Evolutionary conservation across 331 rosid species (phyloP).

Genomic region (Dryas integrifolia): DNA sequence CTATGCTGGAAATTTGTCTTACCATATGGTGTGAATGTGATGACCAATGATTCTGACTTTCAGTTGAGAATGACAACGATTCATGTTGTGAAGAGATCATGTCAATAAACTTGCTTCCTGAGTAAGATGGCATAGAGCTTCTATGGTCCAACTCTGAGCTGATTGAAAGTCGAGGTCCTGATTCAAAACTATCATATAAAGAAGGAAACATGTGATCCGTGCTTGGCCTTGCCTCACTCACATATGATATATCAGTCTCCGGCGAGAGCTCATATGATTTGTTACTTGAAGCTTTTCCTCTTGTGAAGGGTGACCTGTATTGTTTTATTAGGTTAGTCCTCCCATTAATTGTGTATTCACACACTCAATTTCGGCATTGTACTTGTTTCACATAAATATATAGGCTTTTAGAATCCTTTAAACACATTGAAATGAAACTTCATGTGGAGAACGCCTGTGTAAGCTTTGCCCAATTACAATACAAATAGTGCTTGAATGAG

Average conservation of each 20-base stretch:
- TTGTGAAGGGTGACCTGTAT: conserved; percentile 64
- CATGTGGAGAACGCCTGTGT: neutral
- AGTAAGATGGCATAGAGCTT: conserved; percentile 42
- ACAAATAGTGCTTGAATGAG: conserved; percentile 1
- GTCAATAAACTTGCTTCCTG: conserved; percentile 45
- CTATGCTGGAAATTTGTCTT: conserved; percentile 8
- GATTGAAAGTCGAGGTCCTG: conserved; percentile 40
- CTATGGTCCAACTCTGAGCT: conserved; percentile 44
- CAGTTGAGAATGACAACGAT: conserved; percentile 36
- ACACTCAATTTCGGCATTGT: neutral
- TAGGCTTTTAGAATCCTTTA: neutral
- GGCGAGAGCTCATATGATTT: conserved; percentile 38
- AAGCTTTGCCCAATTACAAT: neutral
- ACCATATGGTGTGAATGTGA: conserved; percentile 44
- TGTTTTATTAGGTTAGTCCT: neutral
- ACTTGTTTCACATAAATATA: neutral
- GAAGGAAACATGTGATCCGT: conserved; percentile 42
- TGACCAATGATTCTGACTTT: conserved; percentile 37
- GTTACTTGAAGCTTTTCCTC: conserved; percentile 30
- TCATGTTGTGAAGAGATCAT: conserved; percentile 22
- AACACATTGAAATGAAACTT: neutral
- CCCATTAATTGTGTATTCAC: neutral
- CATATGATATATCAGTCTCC: conserved; percentile 64
- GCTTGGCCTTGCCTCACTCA: conserved; percentile 62
- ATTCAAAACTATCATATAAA: conserved; percentile 36